Percentiles rank a stretch among this genome's conserved stretches.
These are phyloP conservation scores for Letharia columbiana DNA, from an alignment of 495 filamentous ascomycete genomes.

Conservation along the genomic window DNA sequence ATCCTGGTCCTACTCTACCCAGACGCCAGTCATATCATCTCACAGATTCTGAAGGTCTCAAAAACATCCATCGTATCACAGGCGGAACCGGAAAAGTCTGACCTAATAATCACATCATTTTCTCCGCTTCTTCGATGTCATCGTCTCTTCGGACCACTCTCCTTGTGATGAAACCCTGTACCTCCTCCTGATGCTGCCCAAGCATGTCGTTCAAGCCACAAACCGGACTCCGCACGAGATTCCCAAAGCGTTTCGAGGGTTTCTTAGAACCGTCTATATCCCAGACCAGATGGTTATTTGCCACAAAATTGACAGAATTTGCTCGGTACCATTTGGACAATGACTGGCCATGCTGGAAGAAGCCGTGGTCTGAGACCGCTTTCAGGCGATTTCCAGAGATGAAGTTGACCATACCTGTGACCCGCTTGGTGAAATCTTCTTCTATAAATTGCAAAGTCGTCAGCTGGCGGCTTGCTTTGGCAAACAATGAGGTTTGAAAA, in stretches of 20 bases:
- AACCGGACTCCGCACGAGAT: constrained; percentile 45
- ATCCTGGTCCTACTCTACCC: not conserved
- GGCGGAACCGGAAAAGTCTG: not conserved
- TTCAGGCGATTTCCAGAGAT: constrained; percentile 34
- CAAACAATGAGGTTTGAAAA: not conserved
- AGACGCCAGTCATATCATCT: not conserved
- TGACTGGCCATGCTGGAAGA: constrained; percentile 41
- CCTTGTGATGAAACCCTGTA: constrained; percentile 45
- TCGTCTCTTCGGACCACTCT: constrained; percentile 24
- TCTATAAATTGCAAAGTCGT: not conserved
- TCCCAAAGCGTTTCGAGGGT: constrained; percentile 61
- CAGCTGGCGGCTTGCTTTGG: not conserved
- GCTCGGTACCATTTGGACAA: constrained; percentile 64
- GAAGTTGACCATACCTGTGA: constrained; percentile 46
- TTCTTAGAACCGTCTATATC: constrained; percentile 45
- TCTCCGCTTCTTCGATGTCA: not conserved
- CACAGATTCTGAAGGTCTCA: not conserved
- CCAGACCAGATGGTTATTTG: constrained; percentile 65
- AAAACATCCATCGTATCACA: no score
- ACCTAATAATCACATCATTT: not conserved
- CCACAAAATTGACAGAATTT: constrained; percentile 66
- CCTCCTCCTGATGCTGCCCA: constrained; percentile 47
- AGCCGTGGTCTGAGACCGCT: constrained; percentile 49
- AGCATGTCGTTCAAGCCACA: constrained; percentile 57
- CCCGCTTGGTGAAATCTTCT: constrained; percentile 37